These are phyloP conservation scores for Hygrophorus russula DNA, from an alignment of 768 basidiomycete genomes.

Conservation along the genomic window DNA sequence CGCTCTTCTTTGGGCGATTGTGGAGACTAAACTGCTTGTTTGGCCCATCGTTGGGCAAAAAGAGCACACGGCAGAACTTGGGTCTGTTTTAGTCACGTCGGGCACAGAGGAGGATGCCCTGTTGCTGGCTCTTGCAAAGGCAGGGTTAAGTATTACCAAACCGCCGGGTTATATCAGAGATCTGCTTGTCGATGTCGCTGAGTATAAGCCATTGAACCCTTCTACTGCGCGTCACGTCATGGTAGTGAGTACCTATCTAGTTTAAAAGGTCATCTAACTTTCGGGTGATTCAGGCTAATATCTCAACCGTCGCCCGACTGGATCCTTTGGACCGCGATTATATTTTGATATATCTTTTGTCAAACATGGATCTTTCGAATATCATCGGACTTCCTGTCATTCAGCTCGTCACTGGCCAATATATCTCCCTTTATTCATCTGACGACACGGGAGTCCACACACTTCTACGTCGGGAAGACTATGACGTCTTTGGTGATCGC, in stretches of 20 bases:
- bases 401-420: constrained; percentile 13
- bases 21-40: constrained; percentile 15
- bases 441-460: constrained; percentile 8
- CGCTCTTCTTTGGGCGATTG: constrained; percentile 17
- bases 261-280: too few species aligned
- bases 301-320: background rate
- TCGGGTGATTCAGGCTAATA: too few species aligned
- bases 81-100: constrained; percentile 18
- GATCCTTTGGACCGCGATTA: constrained; percentile 5
- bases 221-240: constrained; percentile 17
- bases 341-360: constrained; percentile 24
- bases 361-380: constrained; percentile 18
- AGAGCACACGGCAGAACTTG: constrained; percentile 10
- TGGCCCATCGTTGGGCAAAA: constrained; percentile 23
- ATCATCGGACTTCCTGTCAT: constrained; percentile 27
- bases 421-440: constrained; percentile 10
- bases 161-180: constrained; percentile 24
- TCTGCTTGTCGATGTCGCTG: constrained; percentile 10
- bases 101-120: constrained; percentile 14
- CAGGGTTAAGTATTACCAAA: constrained; percentile 24
- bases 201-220: constrained; percentile 16
- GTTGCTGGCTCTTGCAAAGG: constrained; percentile 15
- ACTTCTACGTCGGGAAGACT: constrained; percentile 21
- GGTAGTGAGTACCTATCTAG: constrained; percentile 14
- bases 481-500: constrained; percentile 16